Conservation (phyloP, 192 early-diverging fungal species). For the Thoreauomyces humboldtii region DNA sequence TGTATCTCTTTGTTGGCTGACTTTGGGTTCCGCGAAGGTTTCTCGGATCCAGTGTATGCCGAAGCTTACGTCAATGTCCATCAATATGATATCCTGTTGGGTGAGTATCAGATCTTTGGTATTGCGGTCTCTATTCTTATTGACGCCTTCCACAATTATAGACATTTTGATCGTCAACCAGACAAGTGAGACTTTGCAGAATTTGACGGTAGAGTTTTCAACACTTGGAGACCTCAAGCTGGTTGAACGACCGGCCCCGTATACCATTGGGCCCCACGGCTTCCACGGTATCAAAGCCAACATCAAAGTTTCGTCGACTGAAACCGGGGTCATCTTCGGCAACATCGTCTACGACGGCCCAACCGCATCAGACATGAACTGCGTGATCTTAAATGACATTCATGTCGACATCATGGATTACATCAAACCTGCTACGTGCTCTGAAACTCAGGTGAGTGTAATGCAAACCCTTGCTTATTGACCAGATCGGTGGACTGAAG, state of each 20-base stretch:
- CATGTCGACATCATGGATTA: slow-evolving; percentile 99
- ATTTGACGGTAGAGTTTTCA: slow-evolving; percentile 97
- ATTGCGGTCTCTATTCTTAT: neutral
- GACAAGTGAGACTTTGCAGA: slow-evolving; percentile 90
- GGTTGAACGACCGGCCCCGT: slow-evolving; percentile 86
- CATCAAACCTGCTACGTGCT: slow-evolving; percentile 88
- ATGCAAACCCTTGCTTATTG: neutral
- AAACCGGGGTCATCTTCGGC: slow-evolving; percentile 97
- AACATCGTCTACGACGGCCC: slow-evolving; percentile 99
- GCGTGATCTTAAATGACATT: slow-evolving; percentile 94
- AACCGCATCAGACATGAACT: slow-evolving; percentile 82
- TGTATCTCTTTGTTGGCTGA: too few relatives aligned
- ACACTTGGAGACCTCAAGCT: slow-evolving; percentile 96
- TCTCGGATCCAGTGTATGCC: slow-evolving; percentile 98
- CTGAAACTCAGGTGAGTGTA: slow-evolving; percentile 68
- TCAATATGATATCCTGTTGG: slow-evolving; percentile 94
- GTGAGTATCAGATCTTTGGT: slow-evolving; percentile 25
- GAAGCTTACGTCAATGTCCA: slow-evolving; percentile 97
- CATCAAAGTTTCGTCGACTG: slow-evolving; percentile 98
- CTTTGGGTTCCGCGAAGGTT: too few relatives aligned
- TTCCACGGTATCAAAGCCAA: slow-evolving; percentile 95
- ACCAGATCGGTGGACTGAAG: neutral
- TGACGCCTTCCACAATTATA: slow-evolving; percentile 19
- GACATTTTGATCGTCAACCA: slow-evolving; percentile 98
- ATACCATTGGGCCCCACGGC: slow-evolving; percentile 83